Base-by-base conservation (phyloP, 371 early-diverging fungal species). In the Mucor mucedo region DNA sequence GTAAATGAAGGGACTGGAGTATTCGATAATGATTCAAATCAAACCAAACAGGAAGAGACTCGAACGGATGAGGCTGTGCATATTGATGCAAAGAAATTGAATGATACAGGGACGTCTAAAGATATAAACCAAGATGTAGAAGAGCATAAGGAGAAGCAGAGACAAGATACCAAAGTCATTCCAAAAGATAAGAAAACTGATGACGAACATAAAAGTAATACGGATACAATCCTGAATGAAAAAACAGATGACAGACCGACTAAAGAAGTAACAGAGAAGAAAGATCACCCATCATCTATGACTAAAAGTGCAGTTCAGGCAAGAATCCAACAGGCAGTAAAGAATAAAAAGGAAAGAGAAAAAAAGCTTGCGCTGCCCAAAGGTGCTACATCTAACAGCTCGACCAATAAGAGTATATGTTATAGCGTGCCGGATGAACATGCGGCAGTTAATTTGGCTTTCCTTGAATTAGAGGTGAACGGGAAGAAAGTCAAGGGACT, bases 391-490 rank as follows among this genome's bases (percentile, higher is more conserved):
- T 45, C 32, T 28, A 56, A 44, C 32, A 30, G 33, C 29, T 32
- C 7, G 30, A 56, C n/a, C 9, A 44, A 30, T 35, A 9, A 32
- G 41, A 62, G 57, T 53, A n/a, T 66, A 3, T 68, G 63, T 16
- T 58, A 68, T 58, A 45, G 44, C 8, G 47, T 69, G 10, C 69
- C 69, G 4, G 21, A 39, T 14, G 66, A 60, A 8, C 70, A 72
- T 49, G 38, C 40, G 4, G 52, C 53, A 4, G 66, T 70, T 2
- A 69, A 69, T 41, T 53, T 72, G 30, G 42, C 68, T 0, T 72
- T 75, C 47, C 44, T 75, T 32, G 65, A 70, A 8, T 48, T 75
- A 3, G 14, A 38, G 28, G 29, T 75, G 1, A 63, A 67, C 28
- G 65, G 58, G 2, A 60, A 65, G 28, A 66, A 33, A 4, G 67